phyloP scores from a whole-genome alignment of 768 basidiomycete species.

The Phallus indusiatus region DNA sequence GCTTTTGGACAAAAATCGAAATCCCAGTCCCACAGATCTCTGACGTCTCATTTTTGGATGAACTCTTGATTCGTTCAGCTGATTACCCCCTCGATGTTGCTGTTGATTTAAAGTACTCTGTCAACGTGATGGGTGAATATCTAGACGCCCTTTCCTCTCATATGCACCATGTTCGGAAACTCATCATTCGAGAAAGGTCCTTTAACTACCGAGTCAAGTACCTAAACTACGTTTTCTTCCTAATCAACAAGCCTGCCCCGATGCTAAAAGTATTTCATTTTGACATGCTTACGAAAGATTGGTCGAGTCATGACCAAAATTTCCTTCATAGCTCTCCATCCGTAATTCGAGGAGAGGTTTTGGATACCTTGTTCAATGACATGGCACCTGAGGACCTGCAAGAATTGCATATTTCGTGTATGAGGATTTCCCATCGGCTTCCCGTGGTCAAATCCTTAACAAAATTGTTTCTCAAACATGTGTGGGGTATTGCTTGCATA shows the following conservation, averaged over 20 bases:
- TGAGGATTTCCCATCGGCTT: too few species aligned
- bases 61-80: neutral
- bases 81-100: neutral
- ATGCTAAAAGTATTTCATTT: neutral
- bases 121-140: neutral
- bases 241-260: neutral
- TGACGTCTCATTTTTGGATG: neutral
- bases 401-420: too few species aligned
- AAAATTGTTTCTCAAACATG: neutral
- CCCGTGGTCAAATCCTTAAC: neutral
- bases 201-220: neutral
- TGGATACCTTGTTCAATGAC: too few species aligned
- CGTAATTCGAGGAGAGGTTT: too few species aligned
- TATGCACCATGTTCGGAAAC: neutral
- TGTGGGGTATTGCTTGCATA: neutral
- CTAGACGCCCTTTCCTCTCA: neutral
- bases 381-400: too few species aligned
- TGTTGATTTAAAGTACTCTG: neutral
- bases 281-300: neutral
- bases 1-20: neutral
- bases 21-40: neutral
- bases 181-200: neutral
- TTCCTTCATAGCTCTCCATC: too few species aligned
- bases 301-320: neutral
- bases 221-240: neutral